Evolutionary conservation across 1,284 basidiomycete species (phyloP), one percentile per base, ranked within the genome.

Genomic region (Trametes sp.): DNA sequence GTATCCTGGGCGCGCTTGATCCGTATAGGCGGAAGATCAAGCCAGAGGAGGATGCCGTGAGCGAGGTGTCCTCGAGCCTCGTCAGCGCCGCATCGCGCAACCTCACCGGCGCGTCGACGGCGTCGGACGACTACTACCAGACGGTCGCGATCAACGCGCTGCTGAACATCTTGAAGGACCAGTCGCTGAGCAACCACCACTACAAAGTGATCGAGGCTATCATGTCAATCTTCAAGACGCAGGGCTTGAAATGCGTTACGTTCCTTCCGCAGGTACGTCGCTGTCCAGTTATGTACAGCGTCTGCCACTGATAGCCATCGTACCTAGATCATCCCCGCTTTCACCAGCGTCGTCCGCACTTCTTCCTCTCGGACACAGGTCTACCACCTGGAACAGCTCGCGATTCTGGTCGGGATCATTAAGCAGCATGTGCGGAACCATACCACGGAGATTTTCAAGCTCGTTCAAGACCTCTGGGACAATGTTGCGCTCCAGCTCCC

Each of bases 141-240:
- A 96, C 95, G 8, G 95, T 98, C 4, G 97, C 96, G 44, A 94
- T 99, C 77, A 93, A 90, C 50, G 89, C 95, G 1, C 84, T 99
- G 24, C 85, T 99, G 50, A 86, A 87, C 55, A 94, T 99, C 59
- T 80, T 99, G 68, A 93, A 92, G 73, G 98, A 98, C 73, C 89
- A 93, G 60, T 90, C 95, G 6, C 82, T 97, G 66, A 91, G 85
- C 72, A 88, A 84, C 65, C 90, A 96, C 71, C 96, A 98, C 71
- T 90, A 95, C 76, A 94, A 90, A 49, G 97, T 97, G 62, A 97
- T 99, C 68, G 96, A 99, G 76, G 96, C 97, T 2, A 93, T 99
- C 72, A 99, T 99, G 95, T 94, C 96, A 63, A 98, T 99, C 67
- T 99, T 99, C 86, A 96, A 97, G 77, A 98, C 96, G 0, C 96